phyloP scores from a whole-genome alignment of 106 monocot genomes.

The Dendrobium nobile region DNA sequence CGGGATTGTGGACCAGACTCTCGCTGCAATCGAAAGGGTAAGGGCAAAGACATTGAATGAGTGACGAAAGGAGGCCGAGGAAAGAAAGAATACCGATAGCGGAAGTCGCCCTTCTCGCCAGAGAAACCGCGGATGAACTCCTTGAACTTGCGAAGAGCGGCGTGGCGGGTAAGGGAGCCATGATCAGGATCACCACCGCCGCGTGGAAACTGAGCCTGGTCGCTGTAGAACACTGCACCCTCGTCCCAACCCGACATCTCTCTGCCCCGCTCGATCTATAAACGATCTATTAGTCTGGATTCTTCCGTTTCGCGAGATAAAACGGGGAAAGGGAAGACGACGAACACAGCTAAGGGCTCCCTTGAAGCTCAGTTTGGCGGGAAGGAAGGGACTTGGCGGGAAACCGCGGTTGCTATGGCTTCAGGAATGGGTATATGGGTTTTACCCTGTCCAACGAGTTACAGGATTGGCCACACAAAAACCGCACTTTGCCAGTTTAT shows the following conservation, averaged over 20 bases:
- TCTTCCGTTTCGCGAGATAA: background rate
- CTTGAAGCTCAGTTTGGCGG: slow-evolving; percentile 32
- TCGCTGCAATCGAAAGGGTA: slow-evolving; percentile 34
- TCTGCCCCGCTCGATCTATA: slow-evolving; percentile 18
- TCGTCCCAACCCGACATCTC: slow-evolving; percentile 98
- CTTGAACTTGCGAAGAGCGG: slow-evolving; percentile 95
- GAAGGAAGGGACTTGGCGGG: slow-evolving; percentile 38
- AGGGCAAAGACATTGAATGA: background rate
- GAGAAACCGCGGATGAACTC: slow-evolving; percentile 95
- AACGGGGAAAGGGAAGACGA: background rate
- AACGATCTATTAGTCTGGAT: background rate
- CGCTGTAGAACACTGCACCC: slow-evolving; percentile 92
- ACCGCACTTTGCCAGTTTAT: too few relatives aligned
- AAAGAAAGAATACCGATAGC: slow-evolving; percentile 51
- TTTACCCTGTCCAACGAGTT: background rate
- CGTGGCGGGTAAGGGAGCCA: slow-evolving; percentile 65
- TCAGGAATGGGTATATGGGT: background rate
- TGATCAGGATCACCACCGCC: slow-evolving; percentile 64
- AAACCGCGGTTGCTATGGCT: background rate
- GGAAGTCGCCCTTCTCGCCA: slow-evolving; percentile 66
- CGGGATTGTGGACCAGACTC: slow-evolving; percentile 68
- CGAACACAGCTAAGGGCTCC: background rate
- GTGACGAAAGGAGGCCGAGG: background rate
- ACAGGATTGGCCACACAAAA: background rate
- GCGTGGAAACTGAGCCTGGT: slow-evolving; percentile 93